A percentile compares a stretch with the other conserved stretches of the same genome.
phyloP scores from a whole-genome alignment of 1,139 yeast species.

The Eremothecium cymbalariae region DNA sequence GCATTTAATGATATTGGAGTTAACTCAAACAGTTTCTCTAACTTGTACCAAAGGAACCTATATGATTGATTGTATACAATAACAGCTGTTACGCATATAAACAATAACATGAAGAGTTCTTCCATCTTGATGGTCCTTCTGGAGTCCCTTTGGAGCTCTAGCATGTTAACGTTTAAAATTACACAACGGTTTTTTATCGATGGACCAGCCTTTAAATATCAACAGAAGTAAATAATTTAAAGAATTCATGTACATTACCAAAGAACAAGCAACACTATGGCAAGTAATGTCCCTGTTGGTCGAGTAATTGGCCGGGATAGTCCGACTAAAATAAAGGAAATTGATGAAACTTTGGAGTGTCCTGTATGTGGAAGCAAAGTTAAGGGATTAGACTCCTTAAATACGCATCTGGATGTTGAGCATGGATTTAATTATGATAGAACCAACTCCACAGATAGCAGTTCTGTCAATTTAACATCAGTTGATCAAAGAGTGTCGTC shows the following conservation, averaged over 20 bases:
- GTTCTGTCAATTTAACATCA: background rate
- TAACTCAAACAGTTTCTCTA: constrained; percentile 8
- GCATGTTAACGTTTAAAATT: background rate
- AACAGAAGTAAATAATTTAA: background rate
- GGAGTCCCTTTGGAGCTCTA: background rate
- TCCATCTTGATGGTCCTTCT: constrained; percentile 11
- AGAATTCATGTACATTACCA: background rate
- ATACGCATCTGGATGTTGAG: constrained; percentile 63
- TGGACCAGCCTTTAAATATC: background rate
- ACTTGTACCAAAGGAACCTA: constrained; percentile 11
- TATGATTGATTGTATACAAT: constrained; percentile 12
- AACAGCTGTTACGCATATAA: constrained; percentile 13
- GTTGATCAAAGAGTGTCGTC: background rate
- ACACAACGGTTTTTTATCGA: background rate
- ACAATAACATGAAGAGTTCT: constrained; percentile 12
- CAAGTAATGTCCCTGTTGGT: no score
- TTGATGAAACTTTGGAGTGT: constrained; percentile 33
- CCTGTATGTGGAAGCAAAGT: constrained; percentile 65
- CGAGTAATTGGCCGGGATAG: no score
- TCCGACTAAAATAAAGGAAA: no score
- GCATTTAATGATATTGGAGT: constrained; percentile 1
- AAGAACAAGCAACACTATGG: background rate
- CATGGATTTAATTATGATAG: constrained; percentile 38
- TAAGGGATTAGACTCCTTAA: constrained; percentile 50
- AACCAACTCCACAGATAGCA: constrained; percentile 5